Base-by-base conservation (phyloP, 1,284 basidiomycete genomes). In the Ustilago lituana region DNA sequence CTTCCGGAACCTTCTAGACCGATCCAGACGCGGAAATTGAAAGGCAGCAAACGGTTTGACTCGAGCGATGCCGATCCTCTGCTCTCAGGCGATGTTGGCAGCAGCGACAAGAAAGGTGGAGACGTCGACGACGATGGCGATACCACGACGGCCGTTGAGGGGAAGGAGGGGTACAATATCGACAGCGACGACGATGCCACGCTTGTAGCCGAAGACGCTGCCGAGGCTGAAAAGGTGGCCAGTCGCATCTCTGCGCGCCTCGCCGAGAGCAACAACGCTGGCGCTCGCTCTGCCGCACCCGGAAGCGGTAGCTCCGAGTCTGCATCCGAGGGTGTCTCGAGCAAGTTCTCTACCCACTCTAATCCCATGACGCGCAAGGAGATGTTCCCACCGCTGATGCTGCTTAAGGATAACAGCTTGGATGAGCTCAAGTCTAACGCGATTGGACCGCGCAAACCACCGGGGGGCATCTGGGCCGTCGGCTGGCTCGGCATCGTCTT, bases 341-440 rank as follows among this genome's bases (percentile, higher is more conserved):
- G 67, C 52, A 64, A 63, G 40, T n/a, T 73, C 12, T 75, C 70
- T 7, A 73, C 73, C 6, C 44, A 26, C 40, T 50, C 58, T 3
- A 56, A 65, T 22, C 74, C 69, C 6, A 15, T 66, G 11, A 75
- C 66, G 14, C 62, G 71, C 29, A 48, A 46, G 22, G 57, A 74
- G 17, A 74, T 74, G 63, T 77, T 79, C 51, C 76, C 77, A 15
- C 77, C 77, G 2, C 63, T 79, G 35, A 76, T 76, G 76, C 62
- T 79, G 8, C 67, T 79, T 36, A 68, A 65, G 40, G 58, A 66
- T 1, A 69, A 57, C 43, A 66, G 37, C 20, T 59, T 79, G 19
- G 64, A 73, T 56, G 77, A 79, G 58, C 74, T 79, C 71, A 79
- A 79, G 43, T 74, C 73, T 14, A 79, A 79, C 33, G 75, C 77